Evolutionary conservation across 441 rosid species (phyloP), one percentile per base, ranked within the genome.

Genomic region (Populus hybrid): DNA sequence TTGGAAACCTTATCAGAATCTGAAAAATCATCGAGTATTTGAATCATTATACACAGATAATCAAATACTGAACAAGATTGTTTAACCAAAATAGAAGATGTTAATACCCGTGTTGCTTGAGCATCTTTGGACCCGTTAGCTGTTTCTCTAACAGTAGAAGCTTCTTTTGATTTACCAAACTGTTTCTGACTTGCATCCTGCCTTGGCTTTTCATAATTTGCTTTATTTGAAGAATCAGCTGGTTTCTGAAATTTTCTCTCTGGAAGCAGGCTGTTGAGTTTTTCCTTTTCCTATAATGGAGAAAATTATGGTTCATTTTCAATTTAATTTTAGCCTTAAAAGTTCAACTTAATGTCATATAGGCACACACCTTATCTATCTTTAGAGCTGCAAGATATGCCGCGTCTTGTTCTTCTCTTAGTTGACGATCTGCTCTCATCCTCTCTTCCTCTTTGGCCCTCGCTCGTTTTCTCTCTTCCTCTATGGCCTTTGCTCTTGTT

Each of bases 1-100:
- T 84, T 8, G 91, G 94, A 80, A 91, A 91, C 77, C 90, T 79
- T 34, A 90, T 82, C 84, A 88, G 20, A 77, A 90, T 82, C 94
- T 90, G 90, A 20, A 81, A 70, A 14, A 28, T 70, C 23, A 63
- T 6, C 9, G 16, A 70, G 16, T 1, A 42, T 67, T 40, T 10
- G 50, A 40, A 40, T 40, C 50, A 12, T 40, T 40, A 40, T 1
- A 40, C 50, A 68, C 23, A 1, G 28, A 35, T 35, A 6, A 28
- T 65, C n/a, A 26, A 11, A 67, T 0, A 68, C 20, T 2, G 8
- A 14, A 20, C 14, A 1, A 6, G 2, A 42, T 28, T 14, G 4
- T 21, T 24, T 12, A 46, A 10, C 9, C 23, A 75, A 20, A 70
- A 66, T 14, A 50, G 12, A 32, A 75, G 16, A 6, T n/a, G 38